A percentile compares a stretch with the other conserved stretches of the same genome.
Evolutionary conservation across 2,329 filamentous ascomycete species (phyloP).

Genomic region (Aspergillus ibericus): DNA sequence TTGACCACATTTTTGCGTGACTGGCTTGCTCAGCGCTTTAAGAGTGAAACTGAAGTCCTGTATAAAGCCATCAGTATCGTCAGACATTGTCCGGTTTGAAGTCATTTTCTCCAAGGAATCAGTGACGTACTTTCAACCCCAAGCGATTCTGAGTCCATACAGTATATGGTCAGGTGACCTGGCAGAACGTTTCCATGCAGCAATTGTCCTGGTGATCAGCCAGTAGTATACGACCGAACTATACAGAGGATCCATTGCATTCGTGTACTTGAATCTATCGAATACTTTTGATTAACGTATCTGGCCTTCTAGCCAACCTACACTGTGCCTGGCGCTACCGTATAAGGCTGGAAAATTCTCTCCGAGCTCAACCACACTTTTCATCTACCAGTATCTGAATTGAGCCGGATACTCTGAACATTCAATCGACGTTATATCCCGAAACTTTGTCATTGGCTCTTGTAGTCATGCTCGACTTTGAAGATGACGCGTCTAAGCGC

Average conservation of each 20-base stretch:
- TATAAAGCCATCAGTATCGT: too few relatives aligned
- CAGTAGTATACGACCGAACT: neutral
- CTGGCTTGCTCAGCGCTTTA: too few relatives aligned
- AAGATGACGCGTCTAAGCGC: conserved; percentile 36
- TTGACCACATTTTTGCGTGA: neutral
- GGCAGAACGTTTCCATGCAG: neutral
- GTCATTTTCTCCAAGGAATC: too few relatives aligned
- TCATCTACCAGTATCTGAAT: neutral
- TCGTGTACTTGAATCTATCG: neutral
- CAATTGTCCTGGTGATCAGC: neutral
- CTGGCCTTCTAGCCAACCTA: neutral
- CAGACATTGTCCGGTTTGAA: too few relatives aligned
- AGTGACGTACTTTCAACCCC: too few relatives aligned
- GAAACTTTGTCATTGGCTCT: neutral
- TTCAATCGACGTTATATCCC: neutral
- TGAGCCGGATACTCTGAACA: neutral
- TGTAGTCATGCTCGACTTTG: conserved; percentile 46
- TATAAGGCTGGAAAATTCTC: neutral
- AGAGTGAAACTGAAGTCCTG: neutral
- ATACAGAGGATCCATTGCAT: neutral
- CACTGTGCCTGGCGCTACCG: neutral
- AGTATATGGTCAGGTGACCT: conserved; percentile 3
- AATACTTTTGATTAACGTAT: neutral
- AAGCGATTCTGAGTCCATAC: neutral
- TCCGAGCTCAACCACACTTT: neutral